These are phyloP conservation scores for Didymosphaeria variabile DNA, from an alignment of 2,329 filamentous ascomycete genomes.

Conservation along the genomic window DNA sequence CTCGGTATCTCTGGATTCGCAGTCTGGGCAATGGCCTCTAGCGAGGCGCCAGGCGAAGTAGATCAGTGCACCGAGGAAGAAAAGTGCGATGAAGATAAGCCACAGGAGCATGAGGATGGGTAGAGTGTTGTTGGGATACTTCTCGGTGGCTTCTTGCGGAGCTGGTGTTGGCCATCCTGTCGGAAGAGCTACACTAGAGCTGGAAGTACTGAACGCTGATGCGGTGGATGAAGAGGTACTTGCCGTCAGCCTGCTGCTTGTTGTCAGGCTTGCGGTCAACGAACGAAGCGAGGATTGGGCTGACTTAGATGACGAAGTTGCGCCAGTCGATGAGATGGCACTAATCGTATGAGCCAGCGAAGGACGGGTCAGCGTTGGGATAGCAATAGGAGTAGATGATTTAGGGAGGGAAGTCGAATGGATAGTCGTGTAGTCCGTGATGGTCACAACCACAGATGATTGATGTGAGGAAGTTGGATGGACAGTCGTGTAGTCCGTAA, in stretches of 20 bases:
- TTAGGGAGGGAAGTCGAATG: not conserved
- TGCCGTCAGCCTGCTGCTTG: not conserved
- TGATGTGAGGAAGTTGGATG: not conserved
- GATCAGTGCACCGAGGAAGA: conserved; percentile 11
- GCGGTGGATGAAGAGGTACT: not conserved
- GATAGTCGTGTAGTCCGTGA: conserved; percentile 7
- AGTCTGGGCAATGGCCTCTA: conserved; percentile 6
- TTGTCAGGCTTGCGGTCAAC: not conserved
- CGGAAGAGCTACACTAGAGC: not conserved
- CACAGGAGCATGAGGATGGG: conserved; percentile 6
- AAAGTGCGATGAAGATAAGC: not conserved
- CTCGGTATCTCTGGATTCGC: not conserved
- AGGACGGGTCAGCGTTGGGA: not conserved
- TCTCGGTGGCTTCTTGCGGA: not conserved
- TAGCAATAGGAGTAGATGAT: not conserved
- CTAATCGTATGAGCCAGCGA: not conserved
- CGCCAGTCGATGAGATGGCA: not conserved
- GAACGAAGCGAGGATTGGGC: not conserved
- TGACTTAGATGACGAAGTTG: not conserved
- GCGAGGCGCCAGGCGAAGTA: conserved; percentile 5
- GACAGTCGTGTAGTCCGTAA: conserved; percentile 7
- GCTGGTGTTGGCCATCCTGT: conserved; percentile 4
- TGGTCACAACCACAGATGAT: not conserved
- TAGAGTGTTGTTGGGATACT: not conserved
- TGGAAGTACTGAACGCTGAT: not conserved